phyloP scores from a whole-genome alignment of 805 yeast species.

The Candida chauliodis region DNA sequence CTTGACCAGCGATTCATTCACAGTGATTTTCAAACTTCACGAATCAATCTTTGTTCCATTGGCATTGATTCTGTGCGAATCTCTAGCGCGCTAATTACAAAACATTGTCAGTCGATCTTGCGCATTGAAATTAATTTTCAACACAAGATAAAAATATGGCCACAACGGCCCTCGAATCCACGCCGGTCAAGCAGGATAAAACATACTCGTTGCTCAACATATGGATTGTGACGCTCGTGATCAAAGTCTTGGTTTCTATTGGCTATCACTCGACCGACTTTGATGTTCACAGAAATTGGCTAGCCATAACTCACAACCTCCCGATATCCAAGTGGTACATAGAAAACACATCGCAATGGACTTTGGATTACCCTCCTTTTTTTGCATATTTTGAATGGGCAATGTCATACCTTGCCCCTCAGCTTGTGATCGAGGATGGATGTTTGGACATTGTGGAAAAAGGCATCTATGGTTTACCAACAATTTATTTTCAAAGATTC shows the following conservation, averaged over 20 bases:
- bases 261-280: slow-evolving; percentile 94
- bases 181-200: background rate
- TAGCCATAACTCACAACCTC: slow-evolving; percentile 76
- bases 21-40: too few species aligned
- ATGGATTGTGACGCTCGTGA: slow-evolving; percentile 33
- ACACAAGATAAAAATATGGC: slow-evolving; percentile 4
- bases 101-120: too few species aligned
- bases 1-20: too few species aligned
- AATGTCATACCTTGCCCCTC: slow-evolving; percentile 69
- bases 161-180: slow-evolving; percentile 2
- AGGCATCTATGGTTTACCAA: slow-evolving; percentile 74
- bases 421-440: slow-evolving; percentile 62
- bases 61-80: background rate
- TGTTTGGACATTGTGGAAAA: slow-evolving; percentile 64
- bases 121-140: background rate
- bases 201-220: slow-evolving; percentile 29
- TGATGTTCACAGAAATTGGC: slow-evolving; percentile 97
- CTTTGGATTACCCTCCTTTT: slow-evolving; percentile 95
- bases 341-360: slow-evolving; percentile 82
- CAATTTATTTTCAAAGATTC: slow-evolving; percentile 73
- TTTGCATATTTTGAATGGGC: slow-evolving; percentile 94
- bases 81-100: background rate
- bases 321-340: slow-evolving; percentile 82
- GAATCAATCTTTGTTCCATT: too few species aligned
- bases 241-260: slow-evolving; percentile 35